Conservation (phyloP, 164 flowering plant genomes). For the Aristolochia fimbriata region DNA sequence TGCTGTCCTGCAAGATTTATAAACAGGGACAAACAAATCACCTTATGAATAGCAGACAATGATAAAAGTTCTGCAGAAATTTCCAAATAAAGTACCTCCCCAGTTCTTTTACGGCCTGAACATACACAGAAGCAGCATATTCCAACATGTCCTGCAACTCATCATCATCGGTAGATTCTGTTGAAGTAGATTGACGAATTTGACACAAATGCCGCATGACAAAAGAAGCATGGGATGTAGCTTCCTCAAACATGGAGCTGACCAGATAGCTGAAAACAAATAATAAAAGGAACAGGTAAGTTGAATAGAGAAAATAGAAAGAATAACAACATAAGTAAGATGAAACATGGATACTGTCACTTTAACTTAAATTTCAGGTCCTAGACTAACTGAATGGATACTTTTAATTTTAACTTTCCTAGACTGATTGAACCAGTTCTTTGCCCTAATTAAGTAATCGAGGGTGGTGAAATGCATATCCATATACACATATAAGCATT, state of each 20-base stretch:
- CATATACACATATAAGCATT: no score
- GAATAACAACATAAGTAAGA: no score
- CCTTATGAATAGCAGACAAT: no score
- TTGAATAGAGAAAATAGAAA: not conserved
- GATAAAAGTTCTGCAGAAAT: not conserved
- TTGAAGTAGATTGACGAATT: not conserved
- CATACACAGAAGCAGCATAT: conserved; percentile 82
- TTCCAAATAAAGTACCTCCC: conserved; percentile 35
- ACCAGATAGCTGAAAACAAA: conserved; percentile 51
- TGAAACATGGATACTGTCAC: no score
- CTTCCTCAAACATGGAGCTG: conserved; percentile 64
- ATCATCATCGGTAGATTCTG: conserved; percentile 11
- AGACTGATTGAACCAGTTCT: no score
- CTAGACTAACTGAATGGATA: no score
- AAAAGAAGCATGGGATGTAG: conserved; percentile 40
- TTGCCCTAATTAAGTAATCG: no score
- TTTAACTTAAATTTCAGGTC: no score
- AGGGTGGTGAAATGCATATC: no score
- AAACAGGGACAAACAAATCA: not conserved
- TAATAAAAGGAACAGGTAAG: not conserved
- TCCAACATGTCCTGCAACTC: conserved; percentile 51
- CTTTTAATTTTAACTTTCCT: no score
- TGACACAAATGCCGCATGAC: conserved; percentile 26
- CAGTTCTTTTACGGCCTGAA: conserved; percentile 60
- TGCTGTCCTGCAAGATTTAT: conserved; percentile 38